Evolutionary conservation across 2,329 filamentous ascomycete genomes (phyloP), one percentile per base, ranked within the genome.

Genomic region (Thermomyces lanuginosus): DNA sequence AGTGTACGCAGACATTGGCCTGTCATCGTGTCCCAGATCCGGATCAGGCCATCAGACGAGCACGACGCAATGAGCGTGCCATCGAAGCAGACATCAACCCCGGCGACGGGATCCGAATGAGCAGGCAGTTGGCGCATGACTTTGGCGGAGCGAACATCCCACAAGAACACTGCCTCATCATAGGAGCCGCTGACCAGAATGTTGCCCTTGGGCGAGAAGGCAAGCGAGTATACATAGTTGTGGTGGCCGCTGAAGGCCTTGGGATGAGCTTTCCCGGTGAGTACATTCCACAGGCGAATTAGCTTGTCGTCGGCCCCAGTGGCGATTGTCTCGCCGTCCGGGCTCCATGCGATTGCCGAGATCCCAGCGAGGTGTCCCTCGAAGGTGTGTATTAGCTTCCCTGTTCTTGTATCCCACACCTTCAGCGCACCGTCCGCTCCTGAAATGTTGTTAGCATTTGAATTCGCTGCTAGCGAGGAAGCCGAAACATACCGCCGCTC

Each of bases 201-300:
- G 46, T 98, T 98, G 13, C 89, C 89, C 51, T 93, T 95, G 2
- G 89, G 89, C n/a, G 81, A 86, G 52, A 95, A 95, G 4, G 84
- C 83, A 17, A 98, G 63, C 26, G 77, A 82, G 55, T 92, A 92
- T 16, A 98, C 76, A 53, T 95, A 95, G 54, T 91, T 95, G 52
- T 93, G 83, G 44, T 98, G 89, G 2, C 89, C 86, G 13, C 78
- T 64, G 38, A 95, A 61, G 2, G 68, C 63, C 12, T 60, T 64
- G 0, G 66, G 64, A 28, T 72, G 63, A 15, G 66, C 59, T 44
- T 68, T 64, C 10, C 68, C 69, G 36, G 66, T 69, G 10, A 58
- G 43, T 3, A 69, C 59, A 41, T 93, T 80, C 89, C 89, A 98
- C 1, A 98, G 61, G 2, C 89, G 72, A 36, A 98, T 95, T 1